Evolutionary conservation across 805 yeast species (phyloP).

Genomic region (Yueomyces sinensis): DNA sequence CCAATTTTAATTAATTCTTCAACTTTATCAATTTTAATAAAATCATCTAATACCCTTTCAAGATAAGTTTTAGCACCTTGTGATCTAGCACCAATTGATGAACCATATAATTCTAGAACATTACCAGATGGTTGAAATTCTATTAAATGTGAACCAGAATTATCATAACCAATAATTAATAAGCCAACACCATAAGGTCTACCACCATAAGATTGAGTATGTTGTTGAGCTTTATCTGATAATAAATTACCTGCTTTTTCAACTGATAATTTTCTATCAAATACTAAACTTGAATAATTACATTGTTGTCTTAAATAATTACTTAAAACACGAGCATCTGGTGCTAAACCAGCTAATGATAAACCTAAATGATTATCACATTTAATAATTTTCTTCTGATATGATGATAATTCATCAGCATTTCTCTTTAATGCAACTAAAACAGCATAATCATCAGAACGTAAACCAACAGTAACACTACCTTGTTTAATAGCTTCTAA

Average conservation of each 20-base stretch:
- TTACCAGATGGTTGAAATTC: conserved; percentile 97
- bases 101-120: conserved; percentile 78
- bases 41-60: conserved; percentile 70
- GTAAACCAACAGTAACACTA: conserved; percentile 89
- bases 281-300: conserved; percentile 73
- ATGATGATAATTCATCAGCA: conserved; percentile 94
- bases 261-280: conserved; percentile 72
- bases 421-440: conserved; percentile 89
- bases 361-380: conserved; percentile 91
- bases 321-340: conserved; percentile 91
- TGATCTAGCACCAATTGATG: conserved; percentile 97
- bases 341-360: conserved; percentile 94
- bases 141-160: conserved; percentile 82
- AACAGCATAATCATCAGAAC: conserved; percentile 77
- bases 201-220: conserved; percentile 91
- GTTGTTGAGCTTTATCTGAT: conserved; percentile 94
- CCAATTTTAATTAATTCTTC: conserved; percentile 79
- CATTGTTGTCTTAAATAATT: conserved; percentile 86
- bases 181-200: conserved; percentile 98
- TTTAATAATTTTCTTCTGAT: conserved; percentile 84
- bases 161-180: conserved; percentile 81
- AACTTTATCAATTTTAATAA: conserved; percentile 40
- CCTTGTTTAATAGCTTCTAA: conserved; percentile 98
- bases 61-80: conserved; percentile 96
- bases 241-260: conserved; percentile 72